Evolutionary conservation across 768 basidiomycete genomes (phyloP).

Genomic region (Tricholoma sp.): DNA sequence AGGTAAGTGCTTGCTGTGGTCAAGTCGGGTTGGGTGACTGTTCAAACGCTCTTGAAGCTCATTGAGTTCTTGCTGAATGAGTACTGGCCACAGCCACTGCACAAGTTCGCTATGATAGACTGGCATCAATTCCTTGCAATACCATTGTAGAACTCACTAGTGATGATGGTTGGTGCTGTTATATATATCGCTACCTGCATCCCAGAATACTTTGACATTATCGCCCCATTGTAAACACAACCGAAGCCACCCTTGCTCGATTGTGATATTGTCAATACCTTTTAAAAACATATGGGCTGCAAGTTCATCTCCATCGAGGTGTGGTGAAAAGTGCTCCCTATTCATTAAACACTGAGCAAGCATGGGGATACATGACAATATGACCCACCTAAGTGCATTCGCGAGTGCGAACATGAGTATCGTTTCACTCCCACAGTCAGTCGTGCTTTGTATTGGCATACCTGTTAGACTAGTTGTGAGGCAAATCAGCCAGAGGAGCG

Average conservation of each 20-base stretch:
- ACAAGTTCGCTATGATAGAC: slow-evolving; percentile 16
- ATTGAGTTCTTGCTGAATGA: slow-evolving; percentile 21
- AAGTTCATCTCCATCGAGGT: neutral
- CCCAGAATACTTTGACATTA: slow-evolving; percentile 19
- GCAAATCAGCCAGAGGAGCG: neutral
- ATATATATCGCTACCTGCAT: slow-evolving; percentile 6
- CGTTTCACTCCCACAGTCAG: slow-evolving; percentile 27
- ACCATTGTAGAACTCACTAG: neutral
- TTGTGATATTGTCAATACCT: slow-evolving; percentile 5
- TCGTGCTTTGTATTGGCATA: slow-evolving; percentile 27
- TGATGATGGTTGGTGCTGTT: neutral
- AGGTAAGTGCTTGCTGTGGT: slow-evolving; percentile 16
- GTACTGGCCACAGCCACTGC: slow-evolving; percentile 24
- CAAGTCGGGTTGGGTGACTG: slow-evolving; percentile 9
- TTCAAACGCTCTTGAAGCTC: slow-evolving; percentile 15
- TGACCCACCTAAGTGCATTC: slow-evolving; percentile 23
- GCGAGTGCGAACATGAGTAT: slow-evolving; percentile 21
- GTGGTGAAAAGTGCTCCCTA: neutral
- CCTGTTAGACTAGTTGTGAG: slow-evolving; percentile 12
- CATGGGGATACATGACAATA: too few relatives aligned
- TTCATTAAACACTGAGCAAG: too few relatives aligned
- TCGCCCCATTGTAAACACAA: slow-evolving; percentile 24
- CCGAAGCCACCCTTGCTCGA: slow-evolving; percentile 25
- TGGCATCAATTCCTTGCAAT: too few relatives aligned
- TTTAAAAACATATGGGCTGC: neutral